A percentile compares a stretch with the other conserved stretches of the same genome.
Conservation (phyloP, 306 rosid genomes). For the Mucuna pruriens region DNA sequence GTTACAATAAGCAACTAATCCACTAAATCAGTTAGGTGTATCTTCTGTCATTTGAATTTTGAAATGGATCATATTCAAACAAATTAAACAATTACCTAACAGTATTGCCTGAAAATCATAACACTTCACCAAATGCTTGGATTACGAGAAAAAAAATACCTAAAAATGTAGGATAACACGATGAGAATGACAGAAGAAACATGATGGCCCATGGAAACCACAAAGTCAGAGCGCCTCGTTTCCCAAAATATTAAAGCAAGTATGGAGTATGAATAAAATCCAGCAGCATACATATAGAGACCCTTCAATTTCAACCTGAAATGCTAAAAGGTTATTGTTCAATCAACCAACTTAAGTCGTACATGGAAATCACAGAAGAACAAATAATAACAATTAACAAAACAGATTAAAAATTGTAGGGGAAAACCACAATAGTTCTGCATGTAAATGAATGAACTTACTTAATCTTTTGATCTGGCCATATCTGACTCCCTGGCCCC, state of each 20-base stretch:
- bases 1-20: background rate
- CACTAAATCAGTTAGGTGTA: background rate
- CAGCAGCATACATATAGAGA: conserved; percentile 83
- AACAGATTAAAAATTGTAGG: conserved; percentile 5
- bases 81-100: background rate
- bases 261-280: conserved; percentile 91
- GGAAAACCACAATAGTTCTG: conserved; percentile 30
- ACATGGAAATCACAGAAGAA: conserved; percentile 9
- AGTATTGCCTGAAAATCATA: background rate
- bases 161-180: conserved; percentile 73
- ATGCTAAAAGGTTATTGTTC: conserved; percentile 29
- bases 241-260: conserved; percentile 97
- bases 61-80: background rate
- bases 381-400: conserved; percentile 11
- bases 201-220: conserved; percentile 95
- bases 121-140: conserved; percentile 26
- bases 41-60: background rate
- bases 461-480: conserved; percentile 96
- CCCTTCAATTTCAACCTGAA: conserved; percentile 94
- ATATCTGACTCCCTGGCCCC: conserved; percentile 92
- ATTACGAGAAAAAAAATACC: conserved; percentile 58
- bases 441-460: conserved; percentile 48
- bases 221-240: conserved; percentile 94
- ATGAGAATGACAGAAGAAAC: conserved; percentile 81
- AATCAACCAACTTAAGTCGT: conserved; percentile 23